phyloP scores from a whole-genome alignment of 1,284 basidiomycete species.

The Puccinia novopanici region DNA sequence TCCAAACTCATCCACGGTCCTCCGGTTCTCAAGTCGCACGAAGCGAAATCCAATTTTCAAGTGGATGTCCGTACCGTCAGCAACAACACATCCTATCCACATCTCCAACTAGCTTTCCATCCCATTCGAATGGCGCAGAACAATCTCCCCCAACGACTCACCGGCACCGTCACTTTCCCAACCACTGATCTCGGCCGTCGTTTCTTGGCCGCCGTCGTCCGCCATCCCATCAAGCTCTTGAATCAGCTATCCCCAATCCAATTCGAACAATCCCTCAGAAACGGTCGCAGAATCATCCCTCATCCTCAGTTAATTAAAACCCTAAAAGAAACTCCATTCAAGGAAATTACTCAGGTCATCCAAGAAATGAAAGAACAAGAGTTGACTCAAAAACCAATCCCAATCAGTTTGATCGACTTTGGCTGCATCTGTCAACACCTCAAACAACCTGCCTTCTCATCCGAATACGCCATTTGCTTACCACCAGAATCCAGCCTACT shows the following conservation, averaged over 20 bases:
- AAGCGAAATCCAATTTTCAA: slow-evolving; percentile 14
- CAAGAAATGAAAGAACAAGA: slow-evolving; percentile 23
- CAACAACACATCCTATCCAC: neutral
- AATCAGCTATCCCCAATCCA: neutral
- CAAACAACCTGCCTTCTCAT: slow-evolving; percentile 19
- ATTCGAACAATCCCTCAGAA: slow-evolving; percentile 12
- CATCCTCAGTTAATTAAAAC: slow-evolving; percentile 10
- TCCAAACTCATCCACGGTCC: slow-evolving; percentile 18
- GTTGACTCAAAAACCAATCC: slow-evolving; percentile 1
- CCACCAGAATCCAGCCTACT: slow-evolving; percentile 7
- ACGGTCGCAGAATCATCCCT: slow-evolving; percentile 16
- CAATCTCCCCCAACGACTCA: slow-evolving; percentile 1
- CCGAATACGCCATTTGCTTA: slow-evolving; percentile 18
- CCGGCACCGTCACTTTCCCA: slow-evolving; percentile 15
- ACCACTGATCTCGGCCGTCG: neutral
- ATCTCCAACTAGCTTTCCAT: neutral
- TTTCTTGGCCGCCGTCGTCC: slow-evolving; percentile 7
- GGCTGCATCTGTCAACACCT: slow-evolving; percentile 10
- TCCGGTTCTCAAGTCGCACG: slow-evolving; percentile 2
- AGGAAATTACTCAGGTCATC: slow-evolving; percentile 7
- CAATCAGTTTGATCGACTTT: slow-evolving; percentile 29
- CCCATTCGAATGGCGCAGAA: neutral
- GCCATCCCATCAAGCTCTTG: slow-evolving; percentile 6
- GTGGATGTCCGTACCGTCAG: neutral
- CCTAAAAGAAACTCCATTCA: slow-evolving; percentile 5